Evolutionary conservation across 371 early-diverging fungal species (phyloP).

Genomic region (Mortierella sp.): DNA sequence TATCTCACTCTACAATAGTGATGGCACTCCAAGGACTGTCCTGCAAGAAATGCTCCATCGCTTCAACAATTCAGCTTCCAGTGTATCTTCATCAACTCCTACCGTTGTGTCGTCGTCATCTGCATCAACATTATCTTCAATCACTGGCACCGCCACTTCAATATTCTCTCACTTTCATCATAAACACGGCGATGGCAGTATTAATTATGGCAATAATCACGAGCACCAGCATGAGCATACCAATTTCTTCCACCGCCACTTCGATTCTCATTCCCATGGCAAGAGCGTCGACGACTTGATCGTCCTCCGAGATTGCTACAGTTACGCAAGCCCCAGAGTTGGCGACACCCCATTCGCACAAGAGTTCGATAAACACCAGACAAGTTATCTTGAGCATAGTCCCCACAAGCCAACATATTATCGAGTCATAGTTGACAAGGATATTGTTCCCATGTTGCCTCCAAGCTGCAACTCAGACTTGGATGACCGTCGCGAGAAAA

Average conservation of each 20-base stretch:
- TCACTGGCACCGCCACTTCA: neutral
- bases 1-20: slow-evolving; percentile 10
- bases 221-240: neutral
- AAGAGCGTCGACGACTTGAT: slow-evolving; percentile 12
- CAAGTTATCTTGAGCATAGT: slow-evolving; percentile 7
- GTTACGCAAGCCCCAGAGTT: slow-evolving; percentile 60
- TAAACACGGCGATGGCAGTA: neutral
- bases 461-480: slow-evolving; percentile 37
- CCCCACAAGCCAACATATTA: slow-evolving; percentile 30
- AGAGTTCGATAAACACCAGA: slow-evolving; percentile 36
- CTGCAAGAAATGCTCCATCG: slow-evolving; percentile 43
- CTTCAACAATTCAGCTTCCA: slow-evolving; percentile 5
- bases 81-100: neutral
- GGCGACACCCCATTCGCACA: slow-evolving; percentile 63
- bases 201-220: neutral
- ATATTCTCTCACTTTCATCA: slow-evolving; percentile 1
- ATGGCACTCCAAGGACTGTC: slow-evolving; percentile 30
- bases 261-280: neutral
- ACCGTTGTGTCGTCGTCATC: slow-evolving; percentile 4
- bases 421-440: slow-evolving; percentile 42
- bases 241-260: neutral
- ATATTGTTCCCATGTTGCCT: slow-evolving; percentile 42
- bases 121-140: neutral
- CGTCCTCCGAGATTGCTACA: slow-evolving; percentile 59
- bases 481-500: slow-evolving; percentile 12